Evolutionary conservation across 495 filamentous ascomycete species (phyloP), one percentile per base, ranked within the genome.

Genomic region (Parachaetomium inaequale): DNA sequence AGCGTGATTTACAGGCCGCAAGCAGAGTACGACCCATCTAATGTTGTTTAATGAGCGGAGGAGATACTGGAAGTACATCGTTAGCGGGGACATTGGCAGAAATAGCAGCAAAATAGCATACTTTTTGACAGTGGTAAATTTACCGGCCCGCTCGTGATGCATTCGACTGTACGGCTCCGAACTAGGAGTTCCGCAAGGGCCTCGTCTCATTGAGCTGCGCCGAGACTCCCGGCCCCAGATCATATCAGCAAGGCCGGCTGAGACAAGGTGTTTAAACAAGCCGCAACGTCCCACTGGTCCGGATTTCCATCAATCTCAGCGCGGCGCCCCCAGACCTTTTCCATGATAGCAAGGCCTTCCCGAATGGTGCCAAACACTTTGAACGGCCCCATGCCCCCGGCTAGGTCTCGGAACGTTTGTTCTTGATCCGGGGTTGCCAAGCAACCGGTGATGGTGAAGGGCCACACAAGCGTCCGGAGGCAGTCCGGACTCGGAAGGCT

Each of bases 361-460:
- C 59, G 70, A 43, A 78, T 56, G 3, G 80, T 74, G 19, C 80
- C 80, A 64, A 83, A 80, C 11, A 77, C 64, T 57, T 69, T 70
- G 29, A 75, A 65, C 4, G 75, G 72, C 23, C 75, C 73, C 64
- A 83, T 65, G 14, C 64, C 61, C 6, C 69, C 68, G 0, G 73
- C 74, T 59, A 83, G 66, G 25, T 57, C 62, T 0, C 78, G 72
- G 12, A 83, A 79, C 2, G 66, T 60, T 60, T 66, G 55, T 69
- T 81, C 78, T 55, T 79, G 73, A 10, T 66, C 72, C 2, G 73
- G 74, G 5, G 70, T 64, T 1, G 82, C 80, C 17, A 84, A 69
- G 60, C 78, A 83, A 29, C 82, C 81, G n/a, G 78, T 78, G 2
- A 83, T 69, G 59, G 76, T 79, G 46, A 83, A 76, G 0, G 82